Percentiles rank a stretch among this genome's conserved stretches.
These are phyloP conservation scores for Polyporus arcularius DNA, from an alignment of 768 basidiomycete species.

Conservation along the genomic window DNA sequence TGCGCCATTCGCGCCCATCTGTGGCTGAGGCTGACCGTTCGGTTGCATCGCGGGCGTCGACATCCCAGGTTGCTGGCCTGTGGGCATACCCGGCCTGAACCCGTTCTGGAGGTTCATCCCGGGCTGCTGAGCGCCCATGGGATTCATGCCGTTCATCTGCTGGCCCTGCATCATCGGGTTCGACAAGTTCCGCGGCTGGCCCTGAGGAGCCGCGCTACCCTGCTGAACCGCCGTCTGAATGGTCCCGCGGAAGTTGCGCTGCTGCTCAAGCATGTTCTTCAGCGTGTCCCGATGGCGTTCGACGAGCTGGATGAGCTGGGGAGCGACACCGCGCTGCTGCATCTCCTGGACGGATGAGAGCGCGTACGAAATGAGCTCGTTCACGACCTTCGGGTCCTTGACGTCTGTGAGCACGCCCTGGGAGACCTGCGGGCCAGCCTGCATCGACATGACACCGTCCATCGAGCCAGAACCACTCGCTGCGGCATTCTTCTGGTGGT, in stretches of 20 bases:
- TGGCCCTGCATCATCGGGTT: slow-evolving; percentile 3
- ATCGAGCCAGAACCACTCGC: neutral
- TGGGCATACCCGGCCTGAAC: neutral
- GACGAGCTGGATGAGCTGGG: slow-evolving; percentile 54
- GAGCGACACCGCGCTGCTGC: slow-evolving; percentile 49
- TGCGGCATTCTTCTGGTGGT: neutral
- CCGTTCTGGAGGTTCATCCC: slow-evolving; percentile 6
- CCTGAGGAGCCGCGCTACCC: neutral
- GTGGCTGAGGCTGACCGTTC: slow-evolving; percentile 11
- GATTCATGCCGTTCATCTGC: neutral
- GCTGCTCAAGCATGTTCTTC: slow-evolving; percentile 19
- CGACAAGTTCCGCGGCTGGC: slow-evolving; percentile 6
- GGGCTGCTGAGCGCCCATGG: neutral
- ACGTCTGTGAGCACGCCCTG: slow-evolving; percentile 1
- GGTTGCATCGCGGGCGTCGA: neutral
- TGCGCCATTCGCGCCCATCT: neutral
- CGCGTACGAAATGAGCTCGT: slow-evolving; percentile 49
- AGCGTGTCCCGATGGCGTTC: slow-evolving; percentile 50
- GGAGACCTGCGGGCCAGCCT: neutral
- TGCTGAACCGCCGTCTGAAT: slow-evolving; percentile 5
- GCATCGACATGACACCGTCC: neutral
- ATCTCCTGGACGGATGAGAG: slow-evolving; percentile 50
- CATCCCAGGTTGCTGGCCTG: neutral
- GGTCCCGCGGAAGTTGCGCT: slow-evolving; percentile 13
- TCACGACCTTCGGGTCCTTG: slow-evolving; percentile 39